Evolutionary conservation across 148 eudicot species (phyloP), one percentile per base, ranked within the genome.

Genomic region (Oxyria digyna): DNA sequence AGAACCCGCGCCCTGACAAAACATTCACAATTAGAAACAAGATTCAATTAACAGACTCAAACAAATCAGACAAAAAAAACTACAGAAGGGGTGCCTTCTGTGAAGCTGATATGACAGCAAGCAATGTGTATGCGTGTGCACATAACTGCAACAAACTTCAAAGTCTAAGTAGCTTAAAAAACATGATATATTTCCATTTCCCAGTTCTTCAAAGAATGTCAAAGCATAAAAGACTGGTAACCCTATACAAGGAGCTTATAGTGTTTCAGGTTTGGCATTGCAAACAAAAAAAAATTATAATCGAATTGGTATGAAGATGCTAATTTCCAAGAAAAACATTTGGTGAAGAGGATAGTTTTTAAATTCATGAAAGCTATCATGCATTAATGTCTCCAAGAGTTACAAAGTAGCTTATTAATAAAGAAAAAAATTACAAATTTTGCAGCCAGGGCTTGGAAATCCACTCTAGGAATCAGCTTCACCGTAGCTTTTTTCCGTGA

Each of bases 401-500:
- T 24, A 31, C 55, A 32, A 72, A 50, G 57, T 33, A 49, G 62
- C 35, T 20, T 14, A 57, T 52, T 4, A 17, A 73, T 13, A 37
- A 33, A 62, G 12, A 17, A 15, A 17, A 62, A 3, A 73, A n/a
- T 84, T 91, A 91, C 99, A 81, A 82, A 82, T 87, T 91, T 95
- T 76, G 74, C 87, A 42, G 96, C 85, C 76, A 95, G 23, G 63
- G 87, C 87, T 80, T 85, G 90, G 38, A 95, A 76, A 85, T 95
- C 99, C 42, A 95, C 75, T 80, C 99, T 81, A 31, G 99, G 99
- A 45, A 95, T 82, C 85, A 94, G 77, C 80, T 91, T 88, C 54
- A 95, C 85, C n/a, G 94, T 91, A 67, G 88, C 99, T 74, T 82
- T 91, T 78, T 79, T 88, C 45, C 88, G 78, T 26, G 77, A 78